Evolutionary conservation across 495 filamentous ascomycete genomes (phyloP).

Genomic region (Annulohypoxylon maeteangense): DNA sequence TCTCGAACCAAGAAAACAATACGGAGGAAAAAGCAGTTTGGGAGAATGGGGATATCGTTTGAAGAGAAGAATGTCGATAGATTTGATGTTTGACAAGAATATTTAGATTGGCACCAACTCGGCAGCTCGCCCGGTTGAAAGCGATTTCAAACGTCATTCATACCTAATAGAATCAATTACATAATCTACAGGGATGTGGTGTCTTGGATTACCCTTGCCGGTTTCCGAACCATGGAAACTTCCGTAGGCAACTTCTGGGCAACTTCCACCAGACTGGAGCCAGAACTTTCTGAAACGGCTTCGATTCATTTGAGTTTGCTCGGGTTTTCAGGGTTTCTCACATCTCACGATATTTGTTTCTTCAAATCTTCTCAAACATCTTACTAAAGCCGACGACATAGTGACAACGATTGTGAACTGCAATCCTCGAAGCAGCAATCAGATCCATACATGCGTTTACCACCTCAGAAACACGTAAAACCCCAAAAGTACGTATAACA

Average conservation of each 20-base stretch:
- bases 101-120: too few relatives aligned
- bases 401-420: constrained; percentile 11
- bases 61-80: not conserved
- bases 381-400: constrained; percentile 11
- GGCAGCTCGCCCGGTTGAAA: not conserved
- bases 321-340: not conserved
- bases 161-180: not conserved
- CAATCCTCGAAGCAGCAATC: not conserved
- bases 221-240: constrained; percentile 19
- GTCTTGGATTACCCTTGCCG: constrained; percentile 6
- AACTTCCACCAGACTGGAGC: constrained; percentile 10
- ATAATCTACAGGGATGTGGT: constrained; percentile 5
- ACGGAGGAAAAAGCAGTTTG: too few relatives aligned
- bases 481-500: not conserved
- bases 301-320: constrained; percentile 21
- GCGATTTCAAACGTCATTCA: not conserved
- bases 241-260: not conserved
- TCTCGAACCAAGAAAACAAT: not conserved
- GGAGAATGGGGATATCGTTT: not conserved
- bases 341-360: constrained; percentile 26
- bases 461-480: not conserved
- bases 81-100: too few relatives aligned
- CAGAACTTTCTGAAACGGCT: constrained; percentile 35
- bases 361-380: constrained; percentile 1
- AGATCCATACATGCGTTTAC: not conserved